These are phyloP conservation scores for Saussurea involucrata DNA, from an alignment of 129 eudicot genomes.

Conservation along the genomic window DNA sequence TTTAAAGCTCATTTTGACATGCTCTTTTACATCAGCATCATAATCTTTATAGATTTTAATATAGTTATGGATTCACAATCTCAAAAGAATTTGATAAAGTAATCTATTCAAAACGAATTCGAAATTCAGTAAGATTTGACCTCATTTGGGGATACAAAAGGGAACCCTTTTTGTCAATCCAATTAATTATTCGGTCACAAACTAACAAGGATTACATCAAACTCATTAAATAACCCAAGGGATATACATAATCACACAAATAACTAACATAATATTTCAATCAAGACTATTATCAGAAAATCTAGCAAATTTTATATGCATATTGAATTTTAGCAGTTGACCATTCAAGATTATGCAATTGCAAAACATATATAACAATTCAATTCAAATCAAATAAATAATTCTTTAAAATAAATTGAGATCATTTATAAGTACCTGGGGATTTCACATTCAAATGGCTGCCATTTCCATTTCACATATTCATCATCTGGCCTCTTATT, in stretches of 20 bases:
- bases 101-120: background rate
- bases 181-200: background rate
- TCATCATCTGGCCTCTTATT: slow-evolving; percentile 79
- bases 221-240: background rate
- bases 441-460: slow-evolving; percentile 76
- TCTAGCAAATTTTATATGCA: slow-evolving; percentile 17
- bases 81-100: background rate
- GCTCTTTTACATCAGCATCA: background rate
- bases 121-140: background rate
- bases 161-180: background rate
- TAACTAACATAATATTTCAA: background rate
- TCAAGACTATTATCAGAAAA: too few species aligned
- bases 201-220: background rate
- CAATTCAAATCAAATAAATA: slow-evolving; percentile 1
- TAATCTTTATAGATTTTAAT: background rate
- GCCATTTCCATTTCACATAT: slow-evolving; percentile 89
- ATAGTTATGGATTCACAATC: background rate
- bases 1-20: background rate
- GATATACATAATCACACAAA: background rate
- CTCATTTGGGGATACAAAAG: background rate
- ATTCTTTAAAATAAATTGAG: background rate
- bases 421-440: slow-evolving; percentile 60
- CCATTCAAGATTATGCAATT: slow-evolving; percentile 19
- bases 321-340: slow-evolving; percentile 9
- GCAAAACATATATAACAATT: slow-evolving; percentile 5